phyloP scores from a whole-genome alignment of 2,329 filamentous ascomycete genomes.

The Fusarium luffae region DNA sequence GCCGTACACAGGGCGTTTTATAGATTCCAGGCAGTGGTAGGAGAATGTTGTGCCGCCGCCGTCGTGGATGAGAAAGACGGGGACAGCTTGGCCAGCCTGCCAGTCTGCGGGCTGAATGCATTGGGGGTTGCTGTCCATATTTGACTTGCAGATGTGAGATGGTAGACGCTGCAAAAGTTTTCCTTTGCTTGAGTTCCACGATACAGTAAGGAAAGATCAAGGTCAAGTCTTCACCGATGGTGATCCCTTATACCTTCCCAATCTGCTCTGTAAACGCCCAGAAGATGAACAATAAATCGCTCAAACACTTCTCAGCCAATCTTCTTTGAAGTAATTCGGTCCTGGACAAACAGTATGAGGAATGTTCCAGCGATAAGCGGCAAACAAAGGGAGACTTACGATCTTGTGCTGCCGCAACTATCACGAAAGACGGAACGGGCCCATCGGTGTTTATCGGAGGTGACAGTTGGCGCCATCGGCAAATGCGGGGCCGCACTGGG shows the following conservation, averaged over 20 bases:
- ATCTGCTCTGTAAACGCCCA: constrained; percentile 6
- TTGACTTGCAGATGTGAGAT: neutral
- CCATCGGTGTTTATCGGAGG: constrained; percentile 10
- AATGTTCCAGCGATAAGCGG: neutral
- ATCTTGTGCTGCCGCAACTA: neutral
- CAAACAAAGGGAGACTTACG: neutral
- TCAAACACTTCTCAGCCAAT: constrained; percentile 6
- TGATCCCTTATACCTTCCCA: neutral
- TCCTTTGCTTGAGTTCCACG: neutral
- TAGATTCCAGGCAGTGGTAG: constrained; percentile 64
- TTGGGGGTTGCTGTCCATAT: constrained; percentile 49
- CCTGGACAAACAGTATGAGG: neutral
- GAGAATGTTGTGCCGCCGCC: constrained; percentile 69
- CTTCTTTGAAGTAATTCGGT: neutral
- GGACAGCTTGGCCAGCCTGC: constrained; percentile 49
- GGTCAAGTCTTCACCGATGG: neutral
- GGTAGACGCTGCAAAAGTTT: neutral
- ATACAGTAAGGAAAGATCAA: neutral
- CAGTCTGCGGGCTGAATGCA: constrained; percentile 51
- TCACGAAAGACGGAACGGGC: constrained; percentile 1
- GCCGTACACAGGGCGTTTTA: constrained; percentile 63
- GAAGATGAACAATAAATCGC: constrained; percentile 33
- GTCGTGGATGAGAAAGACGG: constrained; percentile 69
- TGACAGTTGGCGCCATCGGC: constrained; percentile 19
- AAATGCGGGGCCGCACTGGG: constrained; percentile 14